phyloP scores from a whole-genome alignment of 139 green algal genomes.

The Bryopsis sp. region DNA sequence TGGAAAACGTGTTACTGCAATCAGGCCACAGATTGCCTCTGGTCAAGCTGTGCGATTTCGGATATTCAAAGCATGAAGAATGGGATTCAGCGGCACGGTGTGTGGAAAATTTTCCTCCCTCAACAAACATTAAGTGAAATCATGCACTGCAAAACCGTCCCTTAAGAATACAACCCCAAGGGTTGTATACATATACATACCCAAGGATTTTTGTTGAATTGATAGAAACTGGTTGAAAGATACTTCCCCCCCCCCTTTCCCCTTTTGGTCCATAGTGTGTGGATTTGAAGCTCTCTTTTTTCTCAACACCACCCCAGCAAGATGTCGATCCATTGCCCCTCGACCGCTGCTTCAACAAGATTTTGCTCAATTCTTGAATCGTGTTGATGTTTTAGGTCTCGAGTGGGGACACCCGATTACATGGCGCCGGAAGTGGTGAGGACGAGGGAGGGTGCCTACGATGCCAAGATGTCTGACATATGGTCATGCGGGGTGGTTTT shows the following conservation, averaged over 20 bases:
- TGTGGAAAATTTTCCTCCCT: no score
- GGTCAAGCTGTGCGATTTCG: conserved; percentile 91
- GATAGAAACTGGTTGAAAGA: no score
- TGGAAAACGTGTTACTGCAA: conserved; percentile 66
- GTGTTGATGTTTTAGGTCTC: not conserved
- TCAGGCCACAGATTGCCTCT: conserved; percentile 36
- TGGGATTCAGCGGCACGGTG: conserved; percentile 41
- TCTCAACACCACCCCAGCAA: no score
- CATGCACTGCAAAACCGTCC: not conserved
- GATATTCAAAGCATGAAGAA: conserved; percentile 66
- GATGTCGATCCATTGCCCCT: no score
- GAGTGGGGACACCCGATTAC: conserved; percentile 23
- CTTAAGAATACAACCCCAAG: no score
- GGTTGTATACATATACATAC: no score
- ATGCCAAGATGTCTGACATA: conserved; percentile 55
- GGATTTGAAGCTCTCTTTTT: no score
- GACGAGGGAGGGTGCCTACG: conserved; percentile 27
- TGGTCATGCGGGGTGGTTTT: conserved; percentile 58
- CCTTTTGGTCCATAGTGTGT: no score
- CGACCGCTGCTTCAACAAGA: no score
- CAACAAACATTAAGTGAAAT: not conserved
- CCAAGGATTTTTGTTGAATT: no score
- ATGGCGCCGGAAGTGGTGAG: conserved; percentile 22
- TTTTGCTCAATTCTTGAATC: not conserved
- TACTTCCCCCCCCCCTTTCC: no score